Evolutionary conservation across 2,329 filamentous ascomycete genomes (phyloP).

Genomic region (Fusarium aywerte): DNA sequence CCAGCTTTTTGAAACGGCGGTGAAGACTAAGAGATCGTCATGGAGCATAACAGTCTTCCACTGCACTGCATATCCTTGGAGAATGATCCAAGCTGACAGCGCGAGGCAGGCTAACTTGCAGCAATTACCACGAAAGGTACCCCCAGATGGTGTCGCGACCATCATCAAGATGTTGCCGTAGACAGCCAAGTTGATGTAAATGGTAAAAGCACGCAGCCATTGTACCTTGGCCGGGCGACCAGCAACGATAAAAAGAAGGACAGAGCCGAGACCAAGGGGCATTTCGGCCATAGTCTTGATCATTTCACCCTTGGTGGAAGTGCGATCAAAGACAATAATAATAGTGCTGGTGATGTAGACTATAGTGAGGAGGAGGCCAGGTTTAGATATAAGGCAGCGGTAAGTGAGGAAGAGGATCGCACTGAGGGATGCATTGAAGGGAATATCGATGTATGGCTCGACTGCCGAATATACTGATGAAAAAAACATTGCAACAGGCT

Average conservation of each 20-base stretch:
- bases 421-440: background rate
- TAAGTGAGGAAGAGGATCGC: background rate
- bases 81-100: background rate
- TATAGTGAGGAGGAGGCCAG: background rate
- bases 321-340: background rate
- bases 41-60: background rate
- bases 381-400: background rate
- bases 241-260: background rate
- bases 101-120: background rate
- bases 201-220: background rate
- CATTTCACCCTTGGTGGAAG: background rate
- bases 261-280: background rate
- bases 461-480: background rate
- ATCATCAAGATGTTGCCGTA: slow-evolving; percentile 11
- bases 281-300: background rate
- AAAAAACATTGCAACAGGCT: background rate
- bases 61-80: background rate
- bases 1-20: slow-evolving; percentile 3
- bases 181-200: slow-evolving; percentile 1
- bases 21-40: background rate
- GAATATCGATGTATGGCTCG: background rate
- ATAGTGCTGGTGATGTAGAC: background rate
- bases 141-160: background rate
- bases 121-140: background rate
- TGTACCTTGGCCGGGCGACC: background rate